Evolutionary conservation across 495 filamentous ascomycete genomes (phyloP).

Genomic region (Tuber calosporum): DNA sequence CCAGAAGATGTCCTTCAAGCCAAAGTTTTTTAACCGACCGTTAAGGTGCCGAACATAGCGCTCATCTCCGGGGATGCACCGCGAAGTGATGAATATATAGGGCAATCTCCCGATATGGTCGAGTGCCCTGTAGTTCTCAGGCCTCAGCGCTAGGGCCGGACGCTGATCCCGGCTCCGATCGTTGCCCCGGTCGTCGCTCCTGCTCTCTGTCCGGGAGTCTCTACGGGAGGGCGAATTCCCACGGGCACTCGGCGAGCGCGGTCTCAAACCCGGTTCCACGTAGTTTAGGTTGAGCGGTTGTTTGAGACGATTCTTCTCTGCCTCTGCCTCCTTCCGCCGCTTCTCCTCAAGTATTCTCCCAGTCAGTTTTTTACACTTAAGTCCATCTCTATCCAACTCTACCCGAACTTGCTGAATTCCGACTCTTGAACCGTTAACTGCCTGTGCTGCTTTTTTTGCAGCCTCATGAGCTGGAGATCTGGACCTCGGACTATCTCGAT

Average conservation of each 20-base stretch:
- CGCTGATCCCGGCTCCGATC: constrained; percentile 28
- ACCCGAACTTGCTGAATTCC: constrained; percentile 67
- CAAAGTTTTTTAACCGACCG: constrained; percentile 71
- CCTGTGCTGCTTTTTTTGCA: constrained; percentile 67
- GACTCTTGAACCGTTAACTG: constrained; percentile 61
- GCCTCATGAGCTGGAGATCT: constrained; percentile 59
- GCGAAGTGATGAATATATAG: constrained; percentile 84
- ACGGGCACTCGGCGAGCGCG: constrained; percentile 25
- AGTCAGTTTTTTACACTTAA: constrained; percentile 66
- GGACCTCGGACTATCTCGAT: constrained; percentile 61
- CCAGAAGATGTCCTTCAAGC: constrained; percentile 66
- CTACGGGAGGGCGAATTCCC: constrained; percentile 43
- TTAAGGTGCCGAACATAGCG: constrained; percentile 78
- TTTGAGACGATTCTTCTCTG: constrained; percentile 40
- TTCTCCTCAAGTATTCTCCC: constrained; percentile 61
- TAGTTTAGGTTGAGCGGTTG: constrained; percentile 19
- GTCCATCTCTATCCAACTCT: constrained; percentile 79
- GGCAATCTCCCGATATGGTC: constrained; percentile 68
- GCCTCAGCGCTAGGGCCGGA: constrained; percentile 27
- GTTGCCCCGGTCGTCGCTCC: constrained; percentile 13
- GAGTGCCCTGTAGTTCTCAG: constrained; percentile 46
- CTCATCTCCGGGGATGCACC: constrained; percentile 77
- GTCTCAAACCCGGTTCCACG: constrained; percentile 17
- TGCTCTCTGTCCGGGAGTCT: constrained; percentile 10
- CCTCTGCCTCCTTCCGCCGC: constrained; percentile 49